phyloP scores from a whole-genome alignment of 2,329 filamentous ascomycete genomes.

The Fonsecaea erecta region DNA sequence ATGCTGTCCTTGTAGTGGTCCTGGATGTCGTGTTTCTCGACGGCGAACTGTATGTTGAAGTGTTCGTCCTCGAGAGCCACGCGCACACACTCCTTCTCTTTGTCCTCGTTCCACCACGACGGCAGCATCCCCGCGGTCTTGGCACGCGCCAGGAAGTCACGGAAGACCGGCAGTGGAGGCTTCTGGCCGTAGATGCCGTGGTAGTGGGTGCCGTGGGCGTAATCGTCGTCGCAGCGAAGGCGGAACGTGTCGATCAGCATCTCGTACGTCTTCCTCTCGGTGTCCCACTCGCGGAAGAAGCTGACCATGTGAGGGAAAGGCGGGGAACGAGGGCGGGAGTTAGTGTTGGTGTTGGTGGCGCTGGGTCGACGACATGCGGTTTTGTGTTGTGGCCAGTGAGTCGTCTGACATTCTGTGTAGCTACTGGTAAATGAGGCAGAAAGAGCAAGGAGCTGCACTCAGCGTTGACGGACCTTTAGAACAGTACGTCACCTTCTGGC shows the following conservation, averaged over 20 bases:
- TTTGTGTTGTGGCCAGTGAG: conserved; percentile 58
- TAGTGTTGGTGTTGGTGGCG: neutral
- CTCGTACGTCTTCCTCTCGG: conserved; percentile 51
- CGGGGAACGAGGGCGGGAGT: conserved; percentile 35
- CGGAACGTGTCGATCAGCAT: conserved; percentile 57
- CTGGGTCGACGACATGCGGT: conserved; percentile 17
- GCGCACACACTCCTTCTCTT: conserved; percentile 46
- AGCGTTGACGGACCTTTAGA: conserved; percentile 25
- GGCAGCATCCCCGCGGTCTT: conserved; percentile 46
- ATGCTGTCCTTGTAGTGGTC: conserved; percentile 51
- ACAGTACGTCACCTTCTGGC: conserved; percentile 25
- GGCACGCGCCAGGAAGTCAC: conserved; percentile 26
- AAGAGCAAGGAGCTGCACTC: neutral
- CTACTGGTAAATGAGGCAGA: conserved; percentile 3
- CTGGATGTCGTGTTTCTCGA: conserved; percentile 39
- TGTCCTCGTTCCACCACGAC: conserved; percentile 51
- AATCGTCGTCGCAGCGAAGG: conserved; percentile 50
- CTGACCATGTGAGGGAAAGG: conserved; percentile 19
- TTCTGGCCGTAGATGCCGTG: conserved; percentile 27
- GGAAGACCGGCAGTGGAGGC: conserved; percentile 23
- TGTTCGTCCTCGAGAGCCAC: conserved; percentile 41
- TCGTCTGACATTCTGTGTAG: conserved; percentile 54
- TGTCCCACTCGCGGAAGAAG: conserved; percentile 46
- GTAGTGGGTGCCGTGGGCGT: conserved; percentile 38
- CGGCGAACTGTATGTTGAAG: conserved; percentile 26